These are phyloP conservation scores for Leonotis leonurus DNA, from an alignment of 257 asterid genomes.

Conservation along the genomic window DNA sequence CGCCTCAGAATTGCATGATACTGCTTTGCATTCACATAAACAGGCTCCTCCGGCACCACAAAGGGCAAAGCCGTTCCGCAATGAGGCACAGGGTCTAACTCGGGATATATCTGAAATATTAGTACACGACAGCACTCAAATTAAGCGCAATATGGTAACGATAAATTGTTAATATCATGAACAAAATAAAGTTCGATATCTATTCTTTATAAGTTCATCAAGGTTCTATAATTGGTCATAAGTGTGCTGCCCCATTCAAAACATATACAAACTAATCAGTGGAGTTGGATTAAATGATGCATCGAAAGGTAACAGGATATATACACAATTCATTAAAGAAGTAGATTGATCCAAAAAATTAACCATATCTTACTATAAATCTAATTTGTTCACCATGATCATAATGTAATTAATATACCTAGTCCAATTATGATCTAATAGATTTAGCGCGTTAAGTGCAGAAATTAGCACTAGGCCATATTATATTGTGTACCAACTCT, in stretches of 20 bases:
- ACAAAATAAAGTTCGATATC: background rate
- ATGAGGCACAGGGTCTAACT: constrained; percentile 17
- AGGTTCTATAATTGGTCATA: background rate
- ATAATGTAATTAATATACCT: background rate
- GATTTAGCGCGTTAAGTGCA: background rate
- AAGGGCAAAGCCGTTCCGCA: constrained; percentile 18
- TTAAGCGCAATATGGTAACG: too few relatives aligned
- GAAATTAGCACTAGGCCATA: constrained; percentile 4
- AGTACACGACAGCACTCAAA: background rate
- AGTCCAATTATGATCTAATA: background rate
- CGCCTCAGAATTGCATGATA: constrained; percentile 51
- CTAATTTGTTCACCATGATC: background rate
- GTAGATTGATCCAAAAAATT: background rate
- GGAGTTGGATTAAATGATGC: too few relatives aligned
- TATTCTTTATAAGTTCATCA: background rate
- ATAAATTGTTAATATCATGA: too few relatives aligned
- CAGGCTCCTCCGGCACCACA: constrained; percentile 38
- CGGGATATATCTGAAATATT: constrained; percentile 26
- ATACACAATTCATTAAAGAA: background rate
- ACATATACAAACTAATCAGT: background rate
- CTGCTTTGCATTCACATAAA: constrained; percentile 63
- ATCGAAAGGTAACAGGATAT: background rate
- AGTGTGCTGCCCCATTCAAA: background rate
- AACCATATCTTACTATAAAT: too few relatives aligned
- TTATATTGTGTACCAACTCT: constrained; percentile 19